phyloP scores from a whole-genome alignment of 2,329 filamentous ascomycete genomes.

The Metarhizium robertsii region DNA sequence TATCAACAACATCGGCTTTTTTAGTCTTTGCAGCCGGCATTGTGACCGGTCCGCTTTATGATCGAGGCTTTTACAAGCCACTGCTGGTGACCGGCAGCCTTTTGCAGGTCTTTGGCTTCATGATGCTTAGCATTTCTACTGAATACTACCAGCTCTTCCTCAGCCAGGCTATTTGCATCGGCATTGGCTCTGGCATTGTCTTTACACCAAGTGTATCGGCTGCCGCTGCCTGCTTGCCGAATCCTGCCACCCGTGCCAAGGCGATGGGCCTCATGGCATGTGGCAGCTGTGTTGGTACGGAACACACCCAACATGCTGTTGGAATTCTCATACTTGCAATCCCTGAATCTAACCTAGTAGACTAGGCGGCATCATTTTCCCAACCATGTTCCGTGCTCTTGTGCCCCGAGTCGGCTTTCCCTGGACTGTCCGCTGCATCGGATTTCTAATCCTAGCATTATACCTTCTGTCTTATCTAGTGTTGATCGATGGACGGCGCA shows the following conservation, averaged over 20 bases:
- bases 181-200: conserved; percentile 40
- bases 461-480: neutral
- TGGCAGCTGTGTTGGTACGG: conserved; percentile 1
- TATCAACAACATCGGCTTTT: neutral
- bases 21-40: conserved; percentile 8
- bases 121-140: conserved; percentile 25
- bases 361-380: too few species aligned
- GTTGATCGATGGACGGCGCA: neutral
- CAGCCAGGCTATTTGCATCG: conserved; percentile 40
- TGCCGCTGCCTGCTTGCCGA: conserved; percentile 11
- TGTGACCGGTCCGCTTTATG: conserved; percentile 20
- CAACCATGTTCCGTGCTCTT: too few species aligned
- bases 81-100: conserved; percentile 19
- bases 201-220: conserved; percentile 32
- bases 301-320: neutral
- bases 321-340: too few species aligned
- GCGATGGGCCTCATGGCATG: neutral
- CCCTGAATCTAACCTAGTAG: too few species aligned
- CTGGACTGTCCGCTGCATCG: too few species aligned
- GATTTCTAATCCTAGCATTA: too few species aligned
- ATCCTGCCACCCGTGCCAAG: neutral
- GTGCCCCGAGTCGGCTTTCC: too few species aligned
- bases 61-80: conserved; percentile 21
- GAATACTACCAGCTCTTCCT: conserved; percentile 30
- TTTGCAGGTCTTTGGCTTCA: conserved; percentile 28